phyloP scores from a whole-genome alignment of 2,329 filamentous ascomycete genomes.

The Diplocarpon mali region DNA sequence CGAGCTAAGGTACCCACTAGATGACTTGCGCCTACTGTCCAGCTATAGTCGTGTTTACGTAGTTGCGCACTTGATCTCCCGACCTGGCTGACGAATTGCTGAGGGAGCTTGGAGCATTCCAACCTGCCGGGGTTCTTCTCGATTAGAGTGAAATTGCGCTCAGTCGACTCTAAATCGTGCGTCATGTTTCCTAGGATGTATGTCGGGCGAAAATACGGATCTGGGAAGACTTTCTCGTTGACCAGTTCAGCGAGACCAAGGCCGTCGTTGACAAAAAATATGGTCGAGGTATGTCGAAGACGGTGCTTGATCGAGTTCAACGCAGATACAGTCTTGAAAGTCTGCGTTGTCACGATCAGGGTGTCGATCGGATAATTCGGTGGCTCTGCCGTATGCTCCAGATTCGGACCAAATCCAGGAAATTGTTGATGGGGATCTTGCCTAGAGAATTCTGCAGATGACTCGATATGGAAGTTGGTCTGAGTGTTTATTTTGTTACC shows the following conservation, averaged over 20 bases:
- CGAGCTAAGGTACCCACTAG: conserved; percentile 54
- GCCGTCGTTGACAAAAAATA: conserved; percentile 71
- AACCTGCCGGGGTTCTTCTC: conserved; percentile 28
- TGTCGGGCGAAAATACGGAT: conserved; percentile 53
- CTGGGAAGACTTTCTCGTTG: conserved; percentile 58
- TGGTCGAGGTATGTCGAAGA: conserved; percentile 55
- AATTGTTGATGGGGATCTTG: conserved; percentile 5
- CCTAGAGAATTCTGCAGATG: conserved; percentile 11
- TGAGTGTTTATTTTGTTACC: conserved; percentile 31
- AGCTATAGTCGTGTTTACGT: conserved; percentile 26
- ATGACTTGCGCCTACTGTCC: conserved; percentile 38
- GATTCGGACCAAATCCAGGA: conserved; percentile 22
- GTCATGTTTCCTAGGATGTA: conserved; percentile 45
- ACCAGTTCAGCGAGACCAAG: conserved; percentile 76
- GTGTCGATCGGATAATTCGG: conserved; percentile 44
- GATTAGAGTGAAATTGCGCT: conserved; percentile 31
- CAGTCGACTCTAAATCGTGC: conserved; percentile 31
- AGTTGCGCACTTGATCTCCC: conserved; percentile 7
- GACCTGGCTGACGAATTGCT: not conserved
- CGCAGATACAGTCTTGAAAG: conserved; percentile 43
- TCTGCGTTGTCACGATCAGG: conserved; percentile 59
- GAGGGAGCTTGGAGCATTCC: conserved; percentile 26
- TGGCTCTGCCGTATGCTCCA: conserved; percentile 22
- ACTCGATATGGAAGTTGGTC: conserved; percentile 26
- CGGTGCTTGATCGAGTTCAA: conserved; percentile 52